Percentiles rank a stretch among this genome's conserved stretches.
Evolutionary conservation across 768 basidiomycete genomes (phyloP).

Genomic region (Pleurotus tuoliensis): DNA sequence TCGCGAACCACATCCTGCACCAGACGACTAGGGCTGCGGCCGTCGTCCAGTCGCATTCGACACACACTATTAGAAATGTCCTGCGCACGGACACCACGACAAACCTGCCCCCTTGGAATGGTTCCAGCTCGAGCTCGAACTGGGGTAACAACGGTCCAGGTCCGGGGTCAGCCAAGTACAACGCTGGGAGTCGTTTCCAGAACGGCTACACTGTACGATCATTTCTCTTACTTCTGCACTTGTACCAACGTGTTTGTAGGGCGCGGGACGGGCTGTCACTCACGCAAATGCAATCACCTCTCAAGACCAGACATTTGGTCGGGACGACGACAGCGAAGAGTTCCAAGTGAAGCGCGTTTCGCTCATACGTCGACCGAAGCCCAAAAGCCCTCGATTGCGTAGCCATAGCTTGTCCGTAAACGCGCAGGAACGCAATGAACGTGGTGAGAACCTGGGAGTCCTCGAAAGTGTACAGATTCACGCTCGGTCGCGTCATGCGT

Average conservation of each 20-base stretch:
- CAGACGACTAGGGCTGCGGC: constrained; percentile 75
- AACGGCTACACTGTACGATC: constrained; percentile 59
- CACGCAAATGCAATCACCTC: constrained; percentile 64
- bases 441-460: constrained; percentile 46
- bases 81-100: constrained; percentile 50
- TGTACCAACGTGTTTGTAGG: constrained; percentile 31
- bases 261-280: constrained; percentile 65
- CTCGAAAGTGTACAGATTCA: constrained; percentile 63
- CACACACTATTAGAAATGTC: constrained; percentile 70
- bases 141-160: constrained; percentile 55
- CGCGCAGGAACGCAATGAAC: constrained; percentile 35
- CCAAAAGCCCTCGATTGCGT: constrained; percentile 39
- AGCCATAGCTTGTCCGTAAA: constrained; percentile 60
- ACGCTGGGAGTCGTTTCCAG: constrained; percentile 69
- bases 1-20: constrained; percentile 74
- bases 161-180: constrained; percentile 70
- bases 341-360: constrained; percentile 25
- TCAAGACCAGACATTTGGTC: constrained; percentile 42
- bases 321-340: constrained; percentile 63
- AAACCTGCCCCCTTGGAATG: constrained; percentile 37
- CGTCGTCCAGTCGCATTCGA: constrained; percentile 66
- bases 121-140: constrained; percentile 44
- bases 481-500: constrained; percentile 56
- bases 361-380: constrained; percentile 18
- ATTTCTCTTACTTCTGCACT: background rate